phyloP scores from a whole-genome alignment of 257 asterid genomes.

The Nemophila menziesii region DNA sequence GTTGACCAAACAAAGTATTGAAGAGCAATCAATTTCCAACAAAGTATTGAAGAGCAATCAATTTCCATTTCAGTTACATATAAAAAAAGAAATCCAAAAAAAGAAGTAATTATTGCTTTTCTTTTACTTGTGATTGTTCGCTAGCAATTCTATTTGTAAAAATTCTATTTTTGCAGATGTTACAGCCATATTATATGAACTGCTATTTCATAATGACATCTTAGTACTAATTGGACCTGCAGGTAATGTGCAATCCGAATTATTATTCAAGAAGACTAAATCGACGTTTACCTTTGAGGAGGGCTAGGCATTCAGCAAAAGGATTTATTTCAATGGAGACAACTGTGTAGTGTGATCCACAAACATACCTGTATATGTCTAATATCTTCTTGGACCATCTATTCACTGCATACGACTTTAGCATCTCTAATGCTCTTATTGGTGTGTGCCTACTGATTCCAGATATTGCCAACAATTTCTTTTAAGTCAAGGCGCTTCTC shows the following conservation, averaged over 20 bases:
- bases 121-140: no score
- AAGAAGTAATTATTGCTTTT: no score
- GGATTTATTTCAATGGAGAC: not conserved
- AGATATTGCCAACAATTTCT: no score
- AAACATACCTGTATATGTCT: not conserved
- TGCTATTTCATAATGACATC: not conserved
- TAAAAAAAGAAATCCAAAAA: no score
- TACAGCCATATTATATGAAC: not conserved
- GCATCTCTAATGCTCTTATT: not conserved
- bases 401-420: not conserved
- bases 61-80: no score
- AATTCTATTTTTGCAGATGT: not conserved
- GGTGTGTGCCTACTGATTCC: not conserved
- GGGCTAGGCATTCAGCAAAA: not conserved
- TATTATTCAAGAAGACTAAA: not conserved
- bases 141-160: no score
- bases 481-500: no score
- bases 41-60: no score
- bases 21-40: no score
- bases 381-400: not conserved
- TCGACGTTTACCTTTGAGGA: not conserved
- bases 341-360: not conserved
- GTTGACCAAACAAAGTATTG: no score
- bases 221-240: constrained; percentile 1
- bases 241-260: not conserved